Evolutionary conservation across 2,329 filamentous ascomycete species (phyloP), one percentile per base, ranked within the genome.

Genomic region (Ophiocordyceps camponoti-saundersi): DNA sequence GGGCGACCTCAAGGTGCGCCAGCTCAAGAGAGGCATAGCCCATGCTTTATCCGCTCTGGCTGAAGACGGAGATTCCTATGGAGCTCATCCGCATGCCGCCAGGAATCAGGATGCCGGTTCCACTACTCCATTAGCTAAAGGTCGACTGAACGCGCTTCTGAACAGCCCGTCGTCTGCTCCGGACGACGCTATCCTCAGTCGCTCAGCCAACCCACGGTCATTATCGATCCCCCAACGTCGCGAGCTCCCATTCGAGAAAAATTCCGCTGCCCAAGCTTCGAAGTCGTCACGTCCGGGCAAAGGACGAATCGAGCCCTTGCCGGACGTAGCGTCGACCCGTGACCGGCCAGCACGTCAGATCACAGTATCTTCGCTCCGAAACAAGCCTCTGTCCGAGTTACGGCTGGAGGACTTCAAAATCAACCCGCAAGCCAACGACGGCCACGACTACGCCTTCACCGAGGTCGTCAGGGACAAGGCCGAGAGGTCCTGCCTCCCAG

Each of bases 361-460:
- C 5, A 22, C 48, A 3, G 22, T 47, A 1, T 52, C 52, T 48
- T 67, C 68, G 1, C 69, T 85, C 16, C 77, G 86, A 44, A 60
- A 69, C 11, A 76, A 72, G 45, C 73, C 79, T 1, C 52, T 79
- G 3, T 63, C 69, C 0, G 66, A 72, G 32, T 70, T 94, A 13
- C 66, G 66, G 15, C 65, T 82, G 1, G 74, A 77, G 13, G 82
- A 94, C 61, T 95, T 95, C 68, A 90, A 82, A 59, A 69, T 92
- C 54, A 94, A 95, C 52, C 80, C 85, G 0, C 66, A 68, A 5
- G 73, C 70, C 53, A 90, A 89, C 52, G 72, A 82, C 41, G 84
- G 85, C 2, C 67, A 79, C 42, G 73, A 79, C 47, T 86, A 77
- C 61, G 85, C 86, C 12, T 94, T 79, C 58, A 68, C 73, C 1